phyloP scores from a whole-genome alignment of 2,329 filamentous ascomycete species.

The Aureobasidium mangrovei region DNA sequence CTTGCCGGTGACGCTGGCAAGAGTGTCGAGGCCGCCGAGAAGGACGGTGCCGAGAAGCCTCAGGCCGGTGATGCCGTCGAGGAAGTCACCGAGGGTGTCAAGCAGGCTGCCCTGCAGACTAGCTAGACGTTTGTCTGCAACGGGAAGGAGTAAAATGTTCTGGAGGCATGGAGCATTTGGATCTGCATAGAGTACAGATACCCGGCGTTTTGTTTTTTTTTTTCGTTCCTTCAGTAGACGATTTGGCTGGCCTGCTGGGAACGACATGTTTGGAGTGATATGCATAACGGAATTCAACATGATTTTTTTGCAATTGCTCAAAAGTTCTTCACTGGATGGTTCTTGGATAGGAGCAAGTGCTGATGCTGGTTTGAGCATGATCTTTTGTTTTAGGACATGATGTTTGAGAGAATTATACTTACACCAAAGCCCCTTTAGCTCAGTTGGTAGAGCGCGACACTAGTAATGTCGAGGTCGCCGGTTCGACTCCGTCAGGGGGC shows the following conservation, averaged over 20 bases:
- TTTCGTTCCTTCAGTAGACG: not conserved
- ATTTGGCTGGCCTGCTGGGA: not conserved
- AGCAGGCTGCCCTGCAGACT: conserved; percentile 38
- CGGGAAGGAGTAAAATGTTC: not conserved
- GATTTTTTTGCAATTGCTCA: not conserved
- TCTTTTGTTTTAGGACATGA: not conserved
- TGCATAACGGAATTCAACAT: not conserved
- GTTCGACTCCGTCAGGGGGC: conserved; percentile 12
- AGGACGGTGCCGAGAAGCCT: conserved; percentile 46
- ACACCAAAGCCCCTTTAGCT: conserved; percentile 6
- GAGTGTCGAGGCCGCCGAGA: conserved; percentile 71
- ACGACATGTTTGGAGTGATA: no score
- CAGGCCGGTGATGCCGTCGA: conserved; percentile 32
- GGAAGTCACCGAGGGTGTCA: conserved; percentile 37
- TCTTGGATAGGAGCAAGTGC: not conserved
- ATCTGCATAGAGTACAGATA: not conserved
- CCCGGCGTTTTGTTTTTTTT: not conserved
- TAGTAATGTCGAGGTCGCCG: conserved; percentile 13
- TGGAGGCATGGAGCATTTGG: not conserved
- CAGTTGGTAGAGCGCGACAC: conserved; percentile 14
- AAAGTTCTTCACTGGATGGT: not conserved
- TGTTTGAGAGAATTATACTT: not conserved
- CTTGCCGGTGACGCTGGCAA: conserved; percentile 37
- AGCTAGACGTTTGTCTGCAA: conserved; percentile 1
- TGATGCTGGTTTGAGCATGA: not conserved